phyloP scores from a whole-genome alignment of 1,284 basidiomycete genomes.

The Sporisorium exsertum region DNA sequence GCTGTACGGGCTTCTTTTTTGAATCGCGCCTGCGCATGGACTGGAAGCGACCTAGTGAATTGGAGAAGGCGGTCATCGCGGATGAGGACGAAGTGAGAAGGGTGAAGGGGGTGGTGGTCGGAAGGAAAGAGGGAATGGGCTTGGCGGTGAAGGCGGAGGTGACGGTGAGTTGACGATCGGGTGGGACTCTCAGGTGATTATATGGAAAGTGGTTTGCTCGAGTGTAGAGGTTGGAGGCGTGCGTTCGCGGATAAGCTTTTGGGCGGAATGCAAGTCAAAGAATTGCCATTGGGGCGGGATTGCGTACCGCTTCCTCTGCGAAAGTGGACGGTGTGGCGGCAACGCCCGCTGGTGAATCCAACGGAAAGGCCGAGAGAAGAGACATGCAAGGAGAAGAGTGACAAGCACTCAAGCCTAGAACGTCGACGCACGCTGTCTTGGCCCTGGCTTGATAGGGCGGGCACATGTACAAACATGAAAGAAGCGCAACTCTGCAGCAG shows the following conservation, averaged over 20 bases:
- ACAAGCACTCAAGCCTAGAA: background rate
- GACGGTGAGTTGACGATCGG: background rate
- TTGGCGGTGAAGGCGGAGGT: background rate
- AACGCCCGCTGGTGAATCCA: no score
- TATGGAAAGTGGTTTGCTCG: background rate
- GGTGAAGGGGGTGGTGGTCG: background rate
- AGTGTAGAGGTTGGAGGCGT: background rate
- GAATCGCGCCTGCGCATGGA: slow-evolving; percentile 28
- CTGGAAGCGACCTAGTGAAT: slow-evolving; percentile 19
- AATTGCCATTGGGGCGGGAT: no score
- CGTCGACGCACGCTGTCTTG: background rate
- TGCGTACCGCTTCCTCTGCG: no score
- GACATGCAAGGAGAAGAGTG: background rate
- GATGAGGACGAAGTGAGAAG: background rate
- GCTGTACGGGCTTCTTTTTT: slow-evolving; percentile 27
- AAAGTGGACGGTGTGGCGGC: background rate
- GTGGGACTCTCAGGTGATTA: background rate
- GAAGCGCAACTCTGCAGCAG: background rate
- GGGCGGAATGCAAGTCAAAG: background rate
- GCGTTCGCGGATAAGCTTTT: background rate
- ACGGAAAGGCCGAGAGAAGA: background rate
- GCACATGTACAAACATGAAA: background rate
- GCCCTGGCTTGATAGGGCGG: background rate
- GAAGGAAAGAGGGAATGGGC: background rate
- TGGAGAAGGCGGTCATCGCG: slow-evolving; percentile 24